Evolutionary conservation across 2,329 filamentous ascomycete genomes (phyloP), one percentile per base, ranked within the genome.

Genomic region (Onygenales sp.): DNA sequence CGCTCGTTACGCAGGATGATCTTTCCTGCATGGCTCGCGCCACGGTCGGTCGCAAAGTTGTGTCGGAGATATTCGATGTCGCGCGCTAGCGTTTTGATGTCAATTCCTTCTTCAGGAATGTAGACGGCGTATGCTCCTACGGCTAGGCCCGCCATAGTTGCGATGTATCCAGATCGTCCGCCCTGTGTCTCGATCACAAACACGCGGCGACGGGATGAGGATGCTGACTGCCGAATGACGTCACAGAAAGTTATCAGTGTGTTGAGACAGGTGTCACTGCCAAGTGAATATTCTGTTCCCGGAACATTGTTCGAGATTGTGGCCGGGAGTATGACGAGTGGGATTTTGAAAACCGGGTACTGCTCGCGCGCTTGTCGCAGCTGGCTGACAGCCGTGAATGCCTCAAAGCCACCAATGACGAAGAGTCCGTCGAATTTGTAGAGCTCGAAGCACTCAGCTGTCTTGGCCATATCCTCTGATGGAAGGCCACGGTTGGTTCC

Each of bases 281-380:
- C 93, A 45, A 98, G 82, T 1, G 90, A 96, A 75, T 96, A 97
- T 71, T 98, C 93, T 0, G 92, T 95, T 40, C 93, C 93, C 0
- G 93, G 93, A 4, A 98, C 93, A 68, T 98, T 98, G 78, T 98
- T 98, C 59, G 89, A 95, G 62, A 98, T 92, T 8, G 93, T 98
- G n/a, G 93, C 93, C 0, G 93, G 93, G 31, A 98, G 78, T 42
- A 96, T 80, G 51, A 86, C 81, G 78, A 97, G 88, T 17, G 93
- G 93, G 58, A 98, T 96, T 70, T 88, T 90, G 66, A 98, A 87
- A 1, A 87, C 85, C 9, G 88, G 84, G 71, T 87, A 95, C 56
- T 88, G 73, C 37, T 83, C 79, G 53, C 90, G 80, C 11, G 86
- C 90, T 73, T 88, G 83, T 61, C 91, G 85, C 56, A 98, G 79